Evolutionary conservation across 2,329 filamentous ascomycete species (phyloP).

Genomic region (Helicocarpus griseus): DNA sequence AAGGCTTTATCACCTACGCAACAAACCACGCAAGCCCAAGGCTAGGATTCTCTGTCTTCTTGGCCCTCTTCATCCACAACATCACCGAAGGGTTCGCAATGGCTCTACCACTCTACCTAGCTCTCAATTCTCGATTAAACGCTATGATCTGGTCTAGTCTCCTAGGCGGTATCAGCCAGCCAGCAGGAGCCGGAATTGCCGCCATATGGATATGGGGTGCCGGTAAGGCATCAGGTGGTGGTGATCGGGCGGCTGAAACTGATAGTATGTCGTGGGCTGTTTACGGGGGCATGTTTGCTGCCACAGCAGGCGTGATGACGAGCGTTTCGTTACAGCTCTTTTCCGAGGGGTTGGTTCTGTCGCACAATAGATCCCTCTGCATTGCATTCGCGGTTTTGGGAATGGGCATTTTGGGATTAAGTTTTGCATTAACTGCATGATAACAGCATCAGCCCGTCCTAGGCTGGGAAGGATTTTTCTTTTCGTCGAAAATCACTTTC

Average conservation of each 20-base stretch:
- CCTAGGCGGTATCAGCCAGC: slow-evolving; percentile 78
- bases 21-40: slow-evolving; percentile 91
- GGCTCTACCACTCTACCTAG: slow-evolving; percentile 85
- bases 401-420: slow-evolving; percentile 79
- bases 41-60: slow-evolving; percentile 83
- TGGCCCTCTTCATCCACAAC: slow-evolving; percentile 95
- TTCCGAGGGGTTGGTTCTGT: slow-evolving; percentile 72
- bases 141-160: slow-evolving; percentile 79
- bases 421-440: slow-evolving; percentile 68
- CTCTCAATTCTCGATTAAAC: slow-evolving; percentile 65
- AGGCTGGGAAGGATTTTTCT: neutral
- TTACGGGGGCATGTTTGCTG: slow-evolving; percentile 62
- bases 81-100: slow-evolving; percentile 95
- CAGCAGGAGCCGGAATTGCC: slow-evolving; percentile 72
- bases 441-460: too few relatives aligned
- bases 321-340: slow-evolving; percentile 86
- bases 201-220: slow-evolving; percentile 77
- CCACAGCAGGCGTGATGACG: slow-evolving; percentile 90
- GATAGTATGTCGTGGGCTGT: slow-evolving; percentile 44
- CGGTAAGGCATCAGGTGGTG: slow-evolving; percentile 28
- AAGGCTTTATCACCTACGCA: slow-evolving; percentile 80
- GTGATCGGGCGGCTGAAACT: slow-evolving; percentile 12
- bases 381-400: slow-evolving; percentile 39
- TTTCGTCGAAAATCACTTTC: neutral
- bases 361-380: slow-evolving; percentile 35